Evolutionary conservation across 129 eudicot genomes (phyloP).

Genomic region (Escallonia rubra): DNA sequence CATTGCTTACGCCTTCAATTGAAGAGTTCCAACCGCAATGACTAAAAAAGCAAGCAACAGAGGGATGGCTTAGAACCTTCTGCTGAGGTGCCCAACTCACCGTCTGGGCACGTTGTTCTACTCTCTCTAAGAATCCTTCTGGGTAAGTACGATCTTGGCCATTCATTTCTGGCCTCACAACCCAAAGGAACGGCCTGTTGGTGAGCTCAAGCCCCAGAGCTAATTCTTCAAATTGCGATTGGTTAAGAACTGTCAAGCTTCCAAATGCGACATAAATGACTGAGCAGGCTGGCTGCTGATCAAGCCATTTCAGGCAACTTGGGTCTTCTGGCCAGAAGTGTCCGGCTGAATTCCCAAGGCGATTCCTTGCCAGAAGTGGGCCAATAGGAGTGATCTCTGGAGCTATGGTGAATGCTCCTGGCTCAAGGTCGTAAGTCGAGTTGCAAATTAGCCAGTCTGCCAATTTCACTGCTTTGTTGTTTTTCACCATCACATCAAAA

Average conservation of each 20-base stretch:
- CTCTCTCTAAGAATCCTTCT: slow-evolving; percentile 7
- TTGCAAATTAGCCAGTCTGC: slow-evolving; percentile 5
- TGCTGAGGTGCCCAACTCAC: slow-evolving; percentile 17
- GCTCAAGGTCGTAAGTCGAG: slow-evolving; percentile 12
- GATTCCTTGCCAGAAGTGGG: slow-evolving; percentile 9
- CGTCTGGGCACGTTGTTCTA: slow-evolving; percentile 9
- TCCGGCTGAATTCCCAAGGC: slow-evolving; percentile 1
- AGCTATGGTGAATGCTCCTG: background rate
- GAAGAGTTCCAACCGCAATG: slow-evolving; percentile 26
- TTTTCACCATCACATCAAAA: background rate
- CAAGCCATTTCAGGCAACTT: slow-evolving; percentile 13
- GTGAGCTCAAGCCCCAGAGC: slow-evolving; percentile 13
- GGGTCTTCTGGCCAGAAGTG: slow-evolving; percentile 19
- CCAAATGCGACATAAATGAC: slow-evolving; percentile 19
- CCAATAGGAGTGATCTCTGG: slow-evolving; percentile 4
- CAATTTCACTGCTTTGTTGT: background rate
- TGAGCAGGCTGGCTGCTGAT: slow-evolving; percentile 10
- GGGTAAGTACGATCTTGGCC: background rate
- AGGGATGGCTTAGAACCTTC: slow-evolving; percentile 18
- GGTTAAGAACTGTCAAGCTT: background rate
- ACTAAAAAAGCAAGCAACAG: slow-evolving; percentile 12
- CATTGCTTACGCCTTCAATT: slow-evolving; percentile 16
- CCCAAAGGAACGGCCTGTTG: slow-evolving; percentile 11
- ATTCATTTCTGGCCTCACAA: background rate
- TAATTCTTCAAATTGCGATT: slow-evolving; percentile 9